Evolutionary conservation across 768 basidiomycete species (phyloP).

Genomic region (Mycena capillaripes): DNA sequence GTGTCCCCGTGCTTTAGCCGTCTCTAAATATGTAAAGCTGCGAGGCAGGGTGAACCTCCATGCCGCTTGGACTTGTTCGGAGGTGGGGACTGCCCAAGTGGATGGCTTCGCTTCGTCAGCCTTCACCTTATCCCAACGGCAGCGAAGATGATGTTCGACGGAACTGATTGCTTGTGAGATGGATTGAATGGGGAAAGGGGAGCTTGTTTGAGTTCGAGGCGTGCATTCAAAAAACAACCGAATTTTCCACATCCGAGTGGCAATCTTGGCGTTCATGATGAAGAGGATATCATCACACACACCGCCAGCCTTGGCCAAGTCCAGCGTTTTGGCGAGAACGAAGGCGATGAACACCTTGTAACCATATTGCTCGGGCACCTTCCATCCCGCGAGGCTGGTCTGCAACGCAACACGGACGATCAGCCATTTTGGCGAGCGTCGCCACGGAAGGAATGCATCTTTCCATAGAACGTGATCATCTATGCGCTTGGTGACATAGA

Average conservation of each 20-base stretch:
- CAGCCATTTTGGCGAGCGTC: slow-evolving; percentile 66
- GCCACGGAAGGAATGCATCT: slow-evolving; percentile 57
- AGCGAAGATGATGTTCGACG: slow-evolving; percentile 1
- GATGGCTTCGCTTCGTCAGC: background rate
- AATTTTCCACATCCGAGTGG: slow-evolving; percentile 55
- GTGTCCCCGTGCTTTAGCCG: background rate
- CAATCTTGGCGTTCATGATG: slow-evolving; percentile 53
- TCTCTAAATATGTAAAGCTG: background rate
- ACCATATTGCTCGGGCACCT: slow-evolving; percentile 17
- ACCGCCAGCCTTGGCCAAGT: slow-evolving; percentile 16
- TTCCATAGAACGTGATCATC: slow-evolving; percentile 63
- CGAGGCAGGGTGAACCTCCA: slow-evolving; percentile 8
- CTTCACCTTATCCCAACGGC: slow-evolving; percentile 1
- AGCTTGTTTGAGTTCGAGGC: too few relatives aligned
- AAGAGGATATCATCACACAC: slow-evolving; percentile 49
- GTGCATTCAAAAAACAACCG: slow-evolving; percentile 32
- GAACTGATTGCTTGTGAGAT: slow-evolving; percentile 37
- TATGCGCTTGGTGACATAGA: slow-evolving; percentile 52
- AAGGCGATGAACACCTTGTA: slow-evolving; percentile 67
- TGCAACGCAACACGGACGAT: slow-evolving; percentile 62
- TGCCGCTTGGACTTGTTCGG: background rate
- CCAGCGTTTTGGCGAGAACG: slow-evolving; percentile 49
- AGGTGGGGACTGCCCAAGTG: background rate
- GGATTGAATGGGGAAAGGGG: slow-evolving; percentile 6
- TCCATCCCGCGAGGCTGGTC: slow-evolving; percentile 44